A percentile compares a stretch with the other conserved stretches of the same genome.
phyloP scores from a whole-genome alignment of 257 asterid genomes.

The Nyctanthes arbortristis region DNA sequence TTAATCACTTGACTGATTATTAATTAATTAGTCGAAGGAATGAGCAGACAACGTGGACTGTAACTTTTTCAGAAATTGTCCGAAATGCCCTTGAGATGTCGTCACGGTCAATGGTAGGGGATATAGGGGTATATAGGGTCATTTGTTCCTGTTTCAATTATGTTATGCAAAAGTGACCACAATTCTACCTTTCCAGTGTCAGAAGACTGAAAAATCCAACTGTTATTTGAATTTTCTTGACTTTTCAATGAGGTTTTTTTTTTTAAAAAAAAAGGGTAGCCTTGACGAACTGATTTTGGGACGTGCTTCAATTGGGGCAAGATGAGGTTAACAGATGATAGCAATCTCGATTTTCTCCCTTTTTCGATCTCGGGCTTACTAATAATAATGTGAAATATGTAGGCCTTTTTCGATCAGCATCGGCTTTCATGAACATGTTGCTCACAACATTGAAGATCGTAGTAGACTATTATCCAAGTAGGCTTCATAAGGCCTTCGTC shows the following conservation, averaged over 20 bases:
- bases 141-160: constrained; percentile 24
- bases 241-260: constrained; percentile 28
- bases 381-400: constrained; percentile 36
- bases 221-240: constrained; percentile 37
- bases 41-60: constrained; percentile 22
- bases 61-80: constrained; percentile 53
- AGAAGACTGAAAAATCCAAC: no score
- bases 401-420: constrained; percentile 98
- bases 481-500: constrained; percentile 77
- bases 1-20: constrained; percentile 40
- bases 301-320: no score
- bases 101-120: constrained; percentile 39
- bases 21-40: constrained; percentile 29
- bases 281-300: no score
- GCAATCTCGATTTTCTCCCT: no score
- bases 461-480: constrained; percentile 76
- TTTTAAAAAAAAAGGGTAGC: no score
- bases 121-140: constrained; percentile 44
- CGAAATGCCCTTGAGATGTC: constrained; percentile 65
- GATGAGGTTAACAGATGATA: no score
- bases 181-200: constrained; percentile 50
- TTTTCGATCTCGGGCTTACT: no score
- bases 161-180: constrained; percentile 43
- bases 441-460: constrained; percentile 73
- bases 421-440: constrained; percentile 87